phyloP scores from a whole-genome alignment of 1,284 basidiomycete genomes.

The Moniliella sp. region DNA sequence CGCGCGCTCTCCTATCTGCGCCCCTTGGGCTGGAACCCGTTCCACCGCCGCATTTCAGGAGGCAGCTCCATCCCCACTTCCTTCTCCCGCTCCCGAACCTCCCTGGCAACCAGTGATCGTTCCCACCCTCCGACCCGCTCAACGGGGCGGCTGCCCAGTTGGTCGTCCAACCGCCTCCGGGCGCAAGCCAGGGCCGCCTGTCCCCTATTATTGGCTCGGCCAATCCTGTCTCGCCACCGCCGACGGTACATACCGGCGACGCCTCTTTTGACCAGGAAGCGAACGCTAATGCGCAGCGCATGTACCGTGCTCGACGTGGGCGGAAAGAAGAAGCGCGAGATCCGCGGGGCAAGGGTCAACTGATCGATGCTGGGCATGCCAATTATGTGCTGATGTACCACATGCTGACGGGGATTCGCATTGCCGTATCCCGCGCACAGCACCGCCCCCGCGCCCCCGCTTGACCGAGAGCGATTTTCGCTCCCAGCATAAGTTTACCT shows the following conservation, averaged over 20 bases:
- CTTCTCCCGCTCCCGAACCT: too few relatives aligned
- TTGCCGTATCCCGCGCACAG: constrained; percentile 78
- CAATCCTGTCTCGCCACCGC: too few relatives aligned
- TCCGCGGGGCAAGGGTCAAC: constrained; percentile 72
- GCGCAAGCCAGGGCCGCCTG: background rate
- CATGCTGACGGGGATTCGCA: constrained; percentile 93
- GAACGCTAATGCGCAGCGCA: constrained; percentile 22
- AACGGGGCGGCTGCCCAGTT: too few relatives aligned
- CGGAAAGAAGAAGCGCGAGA: too few relatives aligned
- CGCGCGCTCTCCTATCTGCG: too few relatives aligned
- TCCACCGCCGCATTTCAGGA: too few relatives aligned
- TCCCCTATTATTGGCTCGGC: too few relatives aligned
- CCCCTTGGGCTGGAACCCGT: too few relatives aligned
- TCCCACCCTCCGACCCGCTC: too few relatives aligned
- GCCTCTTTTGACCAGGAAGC: constrained; percentile 28
- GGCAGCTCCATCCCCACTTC: too few relatives aligned
- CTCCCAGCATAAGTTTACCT: constrained; percentile 87
- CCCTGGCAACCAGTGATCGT: too few relatives aligned
- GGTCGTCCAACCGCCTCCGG: too few relatives aligned
- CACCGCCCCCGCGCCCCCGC: constrained; percentile 66
- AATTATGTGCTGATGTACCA: constrained; percentile 99
- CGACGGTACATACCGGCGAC: constrained; percentile 16
- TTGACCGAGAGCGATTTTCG: constrained; percentile 68
- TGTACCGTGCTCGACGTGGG: constrained; percentile 18
- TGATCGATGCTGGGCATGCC: constrained; percentile 87